Base-by-base conservation (phyloP, 176 grass and related monocot species). In the Triticum timopheevii region DNA sequence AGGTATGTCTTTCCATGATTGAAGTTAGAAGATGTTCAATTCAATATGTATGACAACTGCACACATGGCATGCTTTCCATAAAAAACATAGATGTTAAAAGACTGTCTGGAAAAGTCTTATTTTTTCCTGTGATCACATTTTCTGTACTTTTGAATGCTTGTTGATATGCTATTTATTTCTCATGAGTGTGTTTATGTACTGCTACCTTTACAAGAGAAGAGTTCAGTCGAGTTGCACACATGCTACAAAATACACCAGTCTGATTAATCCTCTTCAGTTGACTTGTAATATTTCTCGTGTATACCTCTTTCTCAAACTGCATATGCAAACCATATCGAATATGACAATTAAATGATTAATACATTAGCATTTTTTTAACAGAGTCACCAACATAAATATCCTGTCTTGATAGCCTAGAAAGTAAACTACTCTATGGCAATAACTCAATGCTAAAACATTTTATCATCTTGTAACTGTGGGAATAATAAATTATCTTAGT, bases 1-100 rank as follows among this genome's bases (percentile, higher is more conserved):
- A 99, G 92, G 97, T 99, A 98, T 88, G 44, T 88, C 20, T 82
- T 88, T 65, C 50, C 65, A 82, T 77, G 85, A 28, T 62, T 76
- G 69, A 40, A 76, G 73, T 20, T 83, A 39, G 31, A 69, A 49
- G 31, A 28, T 91, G 47, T 31, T 62, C 68, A 62, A 76, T 80
- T 75, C 49, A 70, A 17, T 63, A 52, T 77, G 23, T 15, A 84
- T 87, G 38, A 49, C 13, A n/a, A 68, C 79, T 75, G 59, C 83
- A 73, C 58, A 17, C 4, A 64, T 27, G 58, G 34, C 76, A 56
- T 54, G 13, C 0, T 83, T 63, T 63, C n/a, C 33, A 25, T 65
- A 45, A 17, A 84, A 70, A 61, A 78, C 19, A 24, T 70, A 30
- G 33, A 52, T 50, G 3, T 76, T 76, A 77, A 22, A 66, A 82